Evolutionary conservation across 2,329 filamentous ascomycete species (phyloP).

Genomic region (Pseudohalonectria lignicola): DNA sequence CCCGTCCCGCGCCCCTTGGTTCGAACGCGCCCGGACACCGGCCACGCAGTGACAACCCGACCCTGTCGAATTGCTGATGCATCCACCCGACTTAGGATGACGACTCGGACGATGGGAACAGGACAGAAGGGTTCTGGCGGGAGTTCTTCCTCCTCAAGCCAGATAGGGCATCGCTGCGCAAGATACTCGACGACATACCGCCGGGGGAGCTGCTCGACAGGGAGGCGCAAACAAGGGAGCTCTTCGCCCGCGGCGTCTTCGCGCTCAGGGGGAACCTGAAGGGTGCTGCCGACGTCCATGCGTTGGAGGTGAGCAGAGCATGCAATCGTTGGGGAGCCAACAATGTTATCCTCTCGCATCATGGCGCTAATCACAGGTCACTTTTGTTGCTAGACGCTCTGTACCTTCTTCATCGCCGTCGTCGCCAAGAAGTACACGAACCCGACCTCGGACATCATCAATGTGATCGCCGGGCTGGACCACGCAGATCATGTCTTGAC

Average conservation of each 20-base stretch:
- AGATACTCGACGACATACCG: conserved; percentile 57
- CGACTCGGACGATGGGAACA: conserved; percentile 48
- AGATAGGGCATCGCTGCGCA: conserved; percentile 57
- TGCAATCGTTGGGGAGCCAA: too few species aligned
- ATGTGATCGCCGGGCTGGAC: conserved; percentile 78
- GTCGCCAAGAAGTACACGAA: conserved; percentile 89
- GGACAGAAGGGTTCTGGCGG: conserved; percentile 83
- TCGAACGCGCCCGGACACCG: neutral
- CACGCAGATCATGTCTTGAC: conserved; percentile 78
- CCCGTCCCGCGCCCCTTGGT: neutral
- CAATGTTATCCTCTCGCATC: too few species aligned
- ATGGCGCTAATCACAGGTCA: too few species aligned
- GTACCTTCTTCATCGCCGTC: conserved; percentile 72
- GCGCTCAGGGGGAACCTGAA: conserved; percentile 45
- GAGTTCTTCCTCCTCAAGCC: conserved; percentile 90
- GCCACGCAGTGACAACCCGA: neutral
- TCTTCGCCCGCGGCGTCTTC: conserved; percentile 64
- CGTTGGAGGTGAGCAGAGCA: conserved; percentile 78
- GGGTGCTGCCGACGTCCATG: conserved; percentile 57
- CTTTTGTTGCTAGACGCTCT: conserved; percentile 78
- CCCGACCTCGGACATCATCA: conserved; percentile 89
- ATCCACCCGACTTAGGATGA: conserved; percentile 1
- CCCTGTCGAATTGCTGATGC: neutral
- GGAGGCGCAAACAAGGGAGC: conserved; percentile 66
- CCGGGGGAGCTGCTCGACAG: conserved; percentile 66